Conservation (phyloP, 2,329 filamentous ascomycete genomes). For the Aspergillus sp. region DNA sequence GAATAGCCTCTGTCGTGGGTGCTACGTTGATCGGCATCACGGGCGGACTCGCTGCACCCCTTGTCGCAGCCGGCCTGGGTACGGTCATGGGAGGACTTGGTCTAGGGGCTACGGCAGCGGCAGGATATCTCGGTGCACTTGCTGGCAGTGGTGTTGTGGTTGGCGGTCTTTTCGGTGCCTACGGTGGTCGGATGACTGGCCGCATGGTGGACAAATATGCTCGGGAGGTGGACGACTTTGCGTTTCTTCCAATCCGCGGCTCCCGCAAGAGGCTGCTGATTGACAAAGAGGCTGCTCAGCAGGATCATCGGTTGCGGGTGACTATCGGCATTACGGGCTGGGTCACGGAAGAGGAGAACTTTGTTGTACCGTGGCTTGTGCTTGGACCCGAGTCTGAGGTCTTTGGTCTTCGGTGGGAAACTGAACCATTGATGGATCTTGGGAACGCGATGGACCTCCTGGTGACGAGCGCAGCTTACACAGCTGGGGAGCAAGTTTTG, state of each 20-base stretch:
- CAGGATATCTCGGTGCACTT: conserved; percentile 74
- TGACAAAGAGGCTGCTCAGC: conserved; percentile 39
- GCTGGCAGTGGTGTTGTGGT: conserved; percentile 77
- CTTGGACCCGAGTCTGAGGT: conserved; percentile 71
- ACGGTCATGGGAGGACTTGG: conserved; percentile 74
- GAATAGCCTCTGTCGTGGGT: conserved; percentile 81
- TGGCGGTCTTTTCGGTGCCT: conserved; percentile 87
- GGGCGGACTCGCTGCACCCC: conserved; percentile 71
- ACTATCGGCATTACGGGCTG: conserved; percentile 81
- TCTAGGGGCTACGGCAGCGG: conserved; percentile 69
- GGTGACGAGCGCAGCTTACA: conserved; percentile 77
- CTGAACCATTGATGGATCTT: conserved; percentile 71
- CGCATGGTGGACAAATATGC: conserved; percentile 88
- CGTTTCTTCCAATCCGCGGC: conserved; percentile 70
- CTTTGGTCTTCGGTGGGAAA: conserved; percentile 82
- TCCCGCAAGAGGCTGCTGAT: conserved; percentile 46
- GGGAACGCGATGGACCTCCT: conserved; percentile 75
- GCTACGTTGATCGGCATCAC: conserved; percentile 84
- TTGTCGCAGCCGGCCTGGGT: conserved; percentile 76
- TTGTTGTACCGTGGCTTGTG: conserved; percentile 74
- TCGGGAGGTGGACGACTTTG: conserved; percentile 84
- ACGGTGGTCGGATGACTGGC: conserved; percentile 75
- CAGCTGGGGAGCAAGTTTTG: conserved; percentile 71
- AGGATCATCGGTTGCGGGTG: conserved; percentile 71
- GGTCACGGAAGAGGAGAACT: conserved; percentile 68